Evolutionary conservation across 305 asterid genomes (phyloP), one percentile per base, ranked within the genome.

Genomic region (Fraxinus greggii): DNA sequence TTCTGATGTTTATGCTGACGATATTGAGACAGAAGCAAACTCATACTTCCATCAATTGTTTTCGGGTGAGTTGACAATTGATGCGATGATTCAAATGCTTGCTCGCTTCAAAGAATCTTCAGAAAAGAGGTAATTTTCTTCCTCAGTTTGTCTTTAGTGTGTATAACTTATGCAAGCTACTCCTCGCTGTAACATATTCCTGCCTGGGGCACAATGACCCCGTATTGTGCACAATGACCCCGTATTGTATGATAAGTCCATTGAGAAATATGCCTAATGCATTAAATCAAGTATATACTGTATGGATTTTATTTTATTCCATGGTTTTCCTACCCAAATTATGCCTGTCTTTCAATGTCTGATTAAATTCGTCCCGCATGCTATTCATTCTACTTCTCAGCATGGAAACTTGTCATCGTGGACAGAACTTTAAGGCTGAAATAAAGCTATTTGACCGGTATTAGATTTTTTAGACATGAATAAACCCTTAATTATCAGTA

Each of bases 31-130:
- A 61, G 98, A 93, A 88, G 94, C 97, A 35, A 94, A 94, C 87
- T 83, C 86, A 28, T 92, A 92, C 83, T 97, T 97, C 89, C 98
- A 97, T 81, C 93, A 92, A 88, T 91, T 97, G 97, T 97, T 97
- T 89, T 90, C 97, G 80, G 92, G 93, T 84, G 90, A 91, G 86
- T 91, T 93, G 87, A 73, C 90, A 77, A 81, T 89, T 83, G 98
- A 94, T 51, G 90, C 88, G 63, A 90, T 91, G 88, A 91, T 97
- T 88, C 95, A 91, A 84, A 92, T 93, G 99, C 99, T 97, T 78
- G 87, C 97, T 63, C 93, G 91, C 48, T 94, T 92, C 87, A 94
- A 93, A 87, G 99, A 97, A 86, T 92, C 99, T 83, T 79, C 92
- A 26, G 98, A 94, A 72, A 89, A 88, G 88, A 92, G 99, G 99